A percentile compares a stretch with the other conserved stretches of the same genome.
phyloP scores from a whole-genome alignment of 441 rosid species.

The Erodium texanum region DNA sequence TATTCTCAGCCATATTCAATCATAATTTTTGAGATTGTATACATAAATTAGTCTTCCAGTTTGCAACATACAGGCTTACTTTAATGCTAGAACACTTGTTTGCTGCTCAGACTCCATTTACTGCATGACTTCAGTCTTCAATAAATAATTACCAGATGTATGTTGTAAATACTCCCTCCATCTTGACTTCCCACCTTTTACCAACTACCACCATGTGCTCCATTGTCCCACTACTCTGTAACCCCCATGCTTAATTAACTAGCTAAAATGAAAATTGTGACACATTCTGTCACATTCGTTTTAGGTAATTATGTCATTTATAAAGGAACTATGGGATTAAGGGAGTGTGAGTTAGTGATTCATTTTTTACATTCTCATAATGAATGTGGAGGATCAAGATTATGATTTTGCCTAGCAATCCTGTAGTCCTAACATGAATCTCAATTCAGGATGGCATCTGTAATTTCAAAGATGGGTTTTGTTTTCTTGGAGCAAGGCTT shows the following conservation, averaged over 20 bases:
- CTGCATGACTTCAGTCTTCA: neutral
- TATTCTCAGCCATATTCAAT: neutral
- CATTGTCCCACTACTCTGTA: too few species aligned
- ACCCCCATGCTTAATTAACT: too few species aligned
- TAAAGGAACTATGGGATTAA: too few species aligned
- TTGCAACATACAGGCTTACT: neutral
- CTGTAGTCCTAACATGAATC: conserved; percentile 3
- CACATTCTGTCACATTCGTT: too few species aligned
- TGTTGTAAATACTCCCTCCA: neutral
- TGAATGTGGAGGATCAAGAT: neutral
- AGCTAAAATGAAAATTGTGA: too few species aligned
- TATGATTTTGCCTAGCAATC: neutral
- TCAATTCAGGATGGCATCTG: conserved; percentile 84
- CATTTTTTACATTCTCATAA: neutral
- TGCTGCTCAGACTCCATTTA: neutral
- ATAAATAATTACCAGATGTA: neutral
- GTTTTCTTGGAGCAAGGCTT: conserved; percentile 85
- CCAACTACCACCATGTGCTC: too few species aligned
- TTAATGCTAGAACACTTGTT: neutral
- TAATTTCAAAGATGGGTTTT: conserved; percentile 94
- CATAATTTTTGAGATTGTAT: neutral
- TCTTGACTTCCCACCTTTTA: too few species aligned
- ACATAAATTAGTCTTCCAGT: neutral
- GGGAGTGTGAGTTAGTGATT: neutral
- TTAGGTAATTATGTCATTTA: too few species aligned